phyloP scores from a whole-genome alignment of 1,284 basidiomycete genomes.

The Pseudozyma hubeiensis region DNA sequence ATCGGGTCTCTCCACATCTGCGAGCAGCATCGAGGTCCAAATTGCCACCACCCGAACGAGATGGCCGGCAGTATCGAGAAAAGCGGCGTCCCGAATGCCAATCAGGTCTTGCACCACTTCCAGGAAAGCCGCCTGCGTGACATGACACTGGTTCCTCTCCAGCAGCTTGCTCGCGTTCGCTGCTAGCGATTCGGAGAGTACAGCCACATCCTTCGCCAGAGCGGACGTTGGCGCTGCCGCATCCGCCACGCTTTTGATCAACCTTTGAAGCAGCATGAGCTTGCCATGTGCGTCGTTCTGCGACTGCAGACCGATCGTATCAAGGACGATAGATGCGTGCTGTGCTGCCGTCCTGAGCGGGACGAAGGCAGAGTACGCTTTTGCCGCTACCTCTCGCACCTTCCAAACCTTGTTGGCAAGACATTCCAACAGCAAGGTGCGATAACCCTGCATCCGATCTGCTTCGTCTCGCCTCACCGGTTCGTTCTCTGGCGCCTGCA shows the following conservation, averaged over 20 bases:
- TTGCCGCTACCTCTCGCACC: slow-evolving; percentile 52
- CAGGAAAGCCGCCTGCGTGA: slow-evolving; percentile 53
- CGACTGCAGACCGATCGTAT: slow-evolving; percentile 23
- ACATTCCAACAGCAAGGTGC: slow-evolving; percentile 40
- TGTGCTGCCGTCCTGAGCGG: slow-evolving; percentile 15
- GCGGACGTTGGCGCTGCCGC: slow-evolving; percentile 18
- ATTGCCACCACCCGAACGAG: slow-evolving; percentile 18
- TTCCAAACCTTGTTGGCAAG: slow-evolving; percentile 52
- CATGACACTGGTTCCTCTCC: slow-evolving; percentile 41
- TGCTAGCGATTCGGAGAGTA: slow-evolving; percentile 8
- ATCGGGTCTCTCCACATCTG: slow-evolving; percentile 14
- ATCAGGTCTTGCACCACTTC: slow-evolving; percentile 42
- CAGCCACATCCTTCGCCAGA: slow-evolving; percentile 10
- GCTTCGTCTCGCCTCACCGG: slow-evolving; percentile 19
- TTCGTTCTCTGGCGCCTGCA: slow-evolving; percentile 46
- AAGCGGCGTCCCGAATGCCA: slow-evolving; percentile 23
- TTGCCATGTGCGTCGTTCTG: slow-evolving; percentile 58
- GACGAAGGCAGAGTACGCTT: slow-evolving; percentile 45
- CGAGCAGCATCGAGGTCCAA: slow-evolving; percentile 20
- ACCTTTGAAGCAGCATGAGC: slow-evolving; percentile 40
- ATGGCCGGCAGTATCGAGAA: slow-evolving; percentile 11
- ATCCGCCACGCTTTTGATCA: slow-evolving; percentile 39
- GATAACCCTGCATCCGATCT: slow-evolving; percentile 16
- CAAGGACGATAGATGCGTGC: slow-evolving; percentile 14
- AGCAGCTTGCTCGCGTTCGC: slow-evolving; percentile 33